These are phyloP conservation scores for Stephanocyclus meneghinianus DNA, from an alignment of 352 stramenopile genomes.

Conservation along the genomic window DNA sequence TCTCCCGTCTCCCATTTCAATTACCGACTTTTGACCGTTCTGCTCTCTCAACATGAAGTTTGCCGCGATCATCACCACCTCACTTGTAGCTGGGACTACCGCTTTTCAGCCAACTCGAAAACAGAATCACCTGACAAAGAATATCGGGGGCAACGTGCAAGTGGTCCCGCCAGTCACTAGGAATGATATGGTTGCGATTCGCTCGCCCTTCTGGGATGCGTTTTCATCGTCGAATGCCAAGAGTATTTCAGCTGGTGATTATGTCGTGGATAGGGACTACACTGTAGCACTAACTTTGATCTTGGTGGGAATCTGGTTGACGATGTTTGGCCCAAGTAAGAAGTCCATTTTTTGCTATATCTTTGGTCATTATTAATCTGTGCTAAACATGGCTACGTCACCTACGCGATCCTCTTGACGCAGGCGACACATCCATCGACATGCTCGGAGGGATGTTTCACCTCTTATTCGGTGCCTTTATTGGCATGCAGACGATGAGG, in stretches of 20 bases:
- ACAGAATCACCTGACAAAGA: constrained; percentile 10
- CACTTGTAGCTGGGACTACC: not conserved
- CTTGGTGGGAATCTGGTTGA: constrained; percentile 44
- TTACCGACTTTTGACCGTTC: no score
- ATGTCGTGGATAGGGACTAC: constrained; percentile 49
- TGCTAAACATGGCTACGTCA: not conserved
- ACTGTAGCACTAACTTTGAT: constrained; percentile 40
- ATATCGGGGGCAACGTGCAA: not conserved
- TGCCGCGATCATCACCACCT: constrained; percentile 6
- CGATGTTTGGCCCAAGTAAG: constrained; percentile 44
- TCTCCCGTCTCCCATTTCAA: no score
- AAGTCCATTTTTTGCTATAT: not conserved
- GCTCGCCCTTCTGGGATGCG: constrained; percentile 38
- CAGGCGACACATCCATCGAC: constrained; percentile 26
- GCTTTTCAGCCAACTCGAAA: constrained; percentile 28
- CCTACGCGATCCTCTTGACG: not conserved
- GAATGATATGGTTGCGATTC: constrained; percentile 47
- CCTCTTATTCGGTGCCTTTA: constrained; percentile 65
- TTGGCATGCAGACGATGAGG: constrained; percentile 67
- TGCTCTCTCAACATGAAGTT: constrained; percentile 19
- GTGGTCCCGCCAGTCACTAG: constrained; percentile 9
- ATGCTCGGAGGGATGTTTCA: constrained; percentile 61
- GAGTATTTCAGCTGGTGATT: constrained; percentile 21
- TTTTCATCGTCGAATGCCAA: not conserved
- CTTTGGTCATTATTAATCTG: not conserved